Evolutionary conservation across 495 filamentous ascomycete species (phyloP).

Genomic region (Penicillium crystallinum): DNA sequence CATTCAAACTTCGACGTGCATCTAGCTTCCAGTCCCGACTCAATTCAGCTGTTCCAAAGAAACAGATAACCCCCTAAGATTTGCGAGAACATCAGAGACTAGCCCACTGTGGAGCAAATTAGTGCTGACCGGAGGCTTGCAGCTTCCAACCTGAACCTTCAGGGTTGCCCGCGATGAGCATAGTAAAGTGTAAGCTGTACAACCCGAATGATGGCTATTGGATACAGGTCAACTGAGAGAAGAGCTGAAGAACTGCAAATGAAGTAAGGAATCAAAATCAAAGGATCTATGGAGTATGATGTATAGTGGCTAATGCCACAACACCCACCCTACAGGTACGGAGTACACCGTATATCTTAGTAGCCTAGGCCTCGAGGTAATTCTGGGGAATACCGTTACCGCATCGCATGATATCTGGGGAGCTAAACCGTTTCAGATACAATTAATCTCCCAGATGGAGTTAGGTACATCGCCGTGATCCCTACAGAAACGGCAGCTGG

Average conservation of each 20-base stretch:
- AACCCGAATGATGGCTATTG: background rate
- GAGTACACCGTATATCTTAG: too few relatives aligned
- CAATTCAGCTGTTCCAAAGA: background rate
- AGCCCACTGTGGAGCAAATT: background rate
- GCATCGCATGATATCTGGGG: too few relatives aligned
- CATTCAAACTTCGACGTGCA: background rate
- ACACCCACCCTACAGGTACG: too few relatives aligned
- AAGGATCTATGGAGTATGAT: background rate
- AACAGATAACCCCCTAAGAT: too few relatives aligned
- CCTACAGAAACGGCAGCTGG: too few relatives aligned
- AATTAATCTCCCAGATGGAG: too few relatives aligned
- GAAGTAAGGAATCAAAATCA: background rate
- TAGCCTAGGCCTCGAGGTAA: too few relatives aligned
- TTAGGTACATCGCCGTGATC: too few relatives aligned
- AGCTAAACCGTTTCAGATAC: too few relatives aligned
- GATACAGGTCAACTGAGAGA: background rate
- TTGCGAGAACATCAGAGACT: background rate
- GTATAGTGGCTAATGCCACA: too few relatives aligned
- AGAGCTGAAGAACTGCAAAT: background rate
- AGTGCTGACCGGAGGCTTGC: slow-evolving; percentile 3
- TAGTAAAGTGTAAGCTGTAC: background rate
- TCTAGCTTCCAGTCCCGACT: background rate
- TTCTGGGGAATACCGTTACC: too few relatives aligned
- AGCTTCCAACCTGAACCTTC: background rate
- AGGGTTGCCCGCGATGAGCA: background rate